A percentile compares a stretch with the other conserved stretches of the same genome.
These are phyloP conservation scores for Albophoma yamanashiensis DNA, from an alignment of 2,329 filamentous ascomycete species.

Conservation along the genomic window DNA sequence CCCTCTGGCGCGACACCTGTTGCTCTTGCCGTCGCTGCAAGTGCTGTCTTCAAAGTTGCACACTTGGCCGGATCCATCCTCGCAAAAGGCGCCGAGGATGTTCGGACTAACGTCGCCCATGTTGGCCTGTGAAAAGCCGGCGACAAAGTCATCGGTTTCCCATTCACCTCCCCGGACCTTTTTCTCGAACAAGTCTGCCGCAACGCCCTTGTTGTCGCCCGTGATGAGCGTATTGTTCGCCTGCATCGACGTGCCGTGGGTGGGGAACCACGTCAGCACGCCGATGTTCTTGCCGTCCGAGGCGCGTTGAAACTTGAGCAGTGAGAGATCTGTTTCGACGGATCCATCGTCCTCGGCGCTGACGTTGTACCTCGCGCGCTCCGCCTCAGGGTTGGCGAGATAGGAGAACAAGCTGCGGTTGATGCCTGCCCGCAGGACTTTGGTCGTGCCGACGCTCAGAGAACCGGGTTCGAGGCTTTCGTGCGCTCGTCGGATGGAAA, in stretches of 20 bases:
- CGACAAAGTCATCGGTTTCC: conserved; percentile 61
- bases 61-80: conserved; percentile 63
- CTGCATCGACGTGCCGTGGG: conserved; percentile 82
- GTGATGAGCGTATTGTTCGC: conserved; percentile 84
- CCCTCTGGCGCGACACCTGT: conserved; percentile 61
- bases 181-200: conserved; percentile 73
- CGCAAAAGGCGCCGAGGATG: conserved; percentile 76
- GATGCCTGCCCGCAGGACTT: conserved; percentile 62
- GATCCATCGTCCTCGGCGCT: conserved; percentile 26
- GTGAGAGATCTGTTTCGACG: conserved; percentile 66
- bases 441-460: conserved; percentile 50
- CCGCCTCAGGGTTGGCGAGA: conserved; percentile 65
- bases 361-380: conserved; percentile 54
- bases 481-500: conserved; percentile 73
- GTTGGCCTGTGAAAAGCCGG: conserved; percentile 84
- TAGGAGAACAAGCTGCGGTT: conserved; percentile 82
- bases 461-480: conserved; percentile 44
- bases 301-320: conserved; percentile 62
- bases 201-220: conserved; percentile 90
- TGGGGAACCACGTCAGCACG: conserved; percentile 82
- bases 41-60: conserved; percentile 77
- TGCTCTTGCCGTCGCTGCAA: conserved; percentile 55
- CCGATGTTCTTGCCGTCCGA: conserved; percentile 66
- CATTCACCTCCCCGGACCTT: conserved; percentile 44
- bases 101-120: conserved; percentile 90